Evolutionary conservation across 805 yeast species (phyloP).

Genomic region (Isabelozyma gotoi): DNA sequence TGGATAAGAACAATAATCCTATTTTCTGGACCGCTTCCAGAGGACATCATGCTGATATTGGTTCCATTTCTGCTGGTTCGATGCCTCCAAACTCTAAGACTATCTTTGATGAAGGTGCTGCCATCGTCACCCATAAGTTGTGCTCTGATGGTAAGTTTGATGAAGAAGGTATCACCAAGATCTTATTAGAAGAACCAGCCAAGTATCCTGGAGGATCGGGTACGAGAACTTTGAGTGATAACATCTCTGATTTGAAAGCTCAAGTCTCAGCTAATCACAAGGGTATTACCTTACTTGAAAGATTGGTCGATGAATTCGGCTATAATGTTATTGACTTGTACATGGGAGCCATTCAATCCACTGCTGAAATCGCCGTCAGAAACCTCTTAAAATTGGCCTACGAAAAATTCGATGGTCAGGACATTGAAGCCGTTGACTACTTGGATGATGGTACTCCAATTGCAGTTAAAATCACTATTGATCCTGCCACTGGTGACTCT

Average conservation of each 20-base stretch:
- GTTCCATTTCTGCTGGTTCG: constrained; percentile 88
- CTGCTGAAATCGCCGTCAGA: constrained; percentile 35
- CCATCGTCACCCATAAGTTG: constrained; percentile 73
- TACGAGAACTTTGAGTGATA: constrained; percentile 79
- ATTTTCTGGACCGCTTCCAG: constrained; percentile 90
- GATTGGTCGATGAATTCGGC: constrained; percentile 63
- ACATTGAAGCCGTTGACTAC: constrained; percentile 55
- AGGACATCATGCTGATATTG: constrained; percentile 97
- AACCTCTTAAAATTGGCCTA: constrained; percentile 29
- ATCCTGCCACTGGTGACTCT: constrained; percentile 54
- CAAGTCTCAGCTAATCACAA: constrained; percentile 82
- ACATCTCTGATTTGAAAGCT: constrained; percentile 59
- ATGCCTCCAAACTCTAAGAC: constrained; percentile 92
- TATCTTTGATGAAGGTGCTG: constrained; percentile 88
- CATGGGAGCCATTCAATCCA: constrained; percentile 35
- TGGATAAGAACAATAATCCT: constrained; percentile 45
- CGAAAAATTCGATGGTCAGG: constrained; percentile 38
- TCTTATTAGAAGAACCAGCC: constrained; percentile 73
- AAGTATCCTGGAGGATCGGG: constrained; percentile 86
- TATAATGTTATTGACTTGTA: constrained; percentile 36
- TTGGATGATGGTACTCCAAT: constrained; percentile 84
- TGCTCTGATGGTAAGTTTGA: constrained; percentile 71
- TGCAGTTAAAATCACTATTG: constrained; percentile 50
- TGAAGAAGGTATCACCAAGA: constrained; percentile 61
- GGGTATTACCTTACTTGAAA: constrained; percentile 67